A percentile compares a stretch with the other conserved stretches of the same genome.
Evolutionary conservation across 2,329 filamentous ascomycete genomes (phyloP).

Genomic region (Aureobasidium zeae): DNA sequence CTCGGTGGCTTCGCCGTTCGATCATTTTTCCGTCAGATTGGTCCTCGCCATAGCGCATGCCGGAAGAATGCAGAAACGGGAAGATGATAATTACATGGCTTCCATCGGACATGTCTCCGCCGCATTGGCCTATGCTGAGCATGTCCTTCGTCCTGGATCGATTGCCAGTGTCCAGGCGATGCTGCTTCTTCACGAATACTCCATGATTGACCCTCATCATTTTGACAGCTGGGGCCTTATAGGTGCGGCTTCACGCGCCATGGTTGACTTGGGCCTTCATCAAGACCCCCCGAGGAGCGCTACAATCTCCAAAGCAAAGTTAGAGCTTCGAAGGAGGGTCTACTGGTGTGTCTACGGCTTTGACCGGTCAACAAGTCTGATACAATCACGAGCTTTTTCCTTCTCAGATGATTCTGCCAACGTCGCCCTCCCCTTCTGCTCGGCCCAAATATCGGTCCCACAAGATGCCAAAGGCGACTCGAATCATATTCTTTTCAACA

Average conservation of each 20-base stretch:
- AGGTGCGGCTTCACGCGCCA: constrained; percentile 77
- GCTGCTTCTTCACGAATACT: constrained; percentile 76
- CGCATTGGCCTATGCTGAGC: constrained; percentile 69
- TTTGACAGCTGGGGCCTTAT: constrained; percentile 94
- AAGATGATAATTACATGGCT: constrained; percentile 54
- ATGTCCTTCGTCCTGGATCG: constrained; percentile 76
- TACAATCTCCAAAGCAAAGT: constrained; percentile 54
- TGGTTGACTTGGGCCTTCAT: constrained; percentile 84
- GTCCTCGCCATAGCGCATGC: constrained; percentile 75
- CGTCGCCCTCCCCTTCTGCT: constrained; percentile 61
- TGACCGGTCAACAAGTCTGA: constrained; percentile 83
- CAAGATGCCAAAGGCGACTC: constrained; percentile 25
- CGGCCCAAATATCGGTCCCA: constrained; percentile 27
- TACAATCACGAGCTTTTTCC: constrained; percentile 78
- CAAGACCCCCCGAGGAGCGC: constrained; percentile 74
- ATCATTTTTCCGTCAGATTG: constrained; percentile 83
- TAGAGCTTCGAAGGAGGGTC: constrained; percentile 71
- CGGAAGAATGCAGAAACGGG: constrained; percentile 58
- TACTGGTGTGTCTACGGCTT: constrained; percentile 88
- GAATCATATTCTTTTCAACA: constrained; percentile 42
- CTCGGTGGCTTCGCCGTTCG: constrained; percentile 37
- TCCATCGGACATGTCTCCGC: constrained; percentile 52
- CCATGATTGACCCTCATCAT: constrained; percentile 79
- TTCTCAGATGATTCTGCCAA: constrained; percentile 84
- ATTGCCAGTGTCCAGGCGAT: constrained; percentile 80